A percentile compares a stretch with the other conserved stretches of the same genome.
These are phyloP conservation scores for Colletotrichum camelliae DNA, from an alignment of 2,329 filamentous ascomycete genomes.

Conservation along the genomic window DNA sequence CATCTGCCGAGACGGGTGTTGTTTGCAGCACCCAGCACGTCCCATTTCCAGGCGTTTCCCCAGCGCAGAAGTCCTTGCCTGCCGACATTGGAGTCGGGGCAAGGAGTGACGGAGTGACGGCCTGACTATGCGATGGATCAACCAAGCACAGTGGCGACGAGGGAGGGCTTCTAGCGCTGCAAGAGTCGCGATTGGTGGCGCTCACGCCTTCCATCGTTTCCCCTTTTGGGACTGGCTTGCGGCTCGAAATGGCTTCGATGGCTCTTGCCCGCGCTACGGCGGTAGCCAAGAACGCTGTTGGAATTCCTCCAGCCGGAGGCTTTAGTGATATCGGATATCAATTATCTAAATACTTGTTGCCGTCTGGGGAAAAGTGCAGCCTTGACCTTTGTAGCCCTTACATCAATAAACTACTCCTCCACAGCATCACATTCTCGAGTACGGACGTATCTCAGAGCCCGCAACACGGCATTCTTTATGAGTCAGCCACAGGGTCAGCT, in stretches of 20 bases:
- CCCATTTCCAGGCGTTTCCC: not conserved
- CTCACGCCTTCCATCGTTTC: not conserved
- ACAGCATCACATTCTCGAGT: not conserved
- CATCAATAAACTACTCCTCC: not conserved
- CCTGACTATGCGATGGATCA: not conserved
- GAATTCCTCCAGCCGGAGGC: not conserved
- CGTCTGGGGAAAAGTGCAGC: not conserved
- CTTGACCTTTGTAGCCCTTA: not conserved
- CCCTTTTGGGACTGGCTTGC: not conserved
- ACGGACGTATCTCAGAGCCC: not conserved
- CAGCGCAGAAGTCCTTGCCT: not conserved
- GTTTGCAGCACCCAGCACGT: constrained; percentile 4
- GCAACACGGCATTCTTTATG: not conserved
- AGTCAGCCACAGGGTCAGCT: not conserved
- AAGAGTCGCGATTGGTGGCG: not conserved
- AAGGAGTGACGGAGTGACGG: not conserved
- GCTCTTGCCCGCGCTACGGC: not conserved
- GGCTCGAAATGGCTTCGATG: not conserved
- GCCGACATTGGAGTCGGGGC: not conserved
- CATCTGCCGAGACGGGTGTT: constrained; percentile 14
- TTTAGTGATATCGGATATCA: too few species aligned
- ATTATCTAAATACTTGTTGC: not conserved
- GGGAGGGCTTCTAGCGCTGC: not conserved
- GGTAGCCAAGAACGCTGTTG: not conserved
- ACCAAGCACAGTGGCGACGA: not conserved